phyloP scores from a whole-genome alignment of 2,329 filamentous ascomycete genomes.

The Fusarium xyrophilum region DNA sequence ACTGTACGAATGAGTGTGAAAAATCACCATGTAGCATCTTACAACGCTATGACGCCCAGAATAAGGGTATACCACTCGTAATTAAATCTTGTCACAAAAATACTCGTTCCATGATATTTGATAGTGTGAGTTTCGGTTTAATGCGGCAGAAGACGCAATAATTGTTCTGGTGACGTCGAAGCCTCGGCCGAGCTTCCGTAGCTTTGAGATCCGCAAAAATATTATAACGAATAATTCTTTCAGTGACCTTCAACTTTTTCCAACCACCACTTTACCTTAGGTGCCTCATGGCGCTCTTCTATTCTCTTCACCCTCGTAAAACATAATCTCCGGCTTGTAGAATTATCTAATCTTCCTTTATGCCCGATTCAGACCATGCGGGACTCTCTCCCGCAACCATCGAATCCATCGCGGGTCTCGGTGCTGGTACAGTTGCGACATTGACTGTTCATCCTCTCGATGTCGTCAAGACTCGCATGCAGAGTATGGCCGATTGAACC shows the following conservation, averaged over 20 bases:
- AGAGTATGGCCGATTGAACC: constrained; percentile 63
- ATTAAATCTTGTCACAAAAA: constrained; percentile 15
- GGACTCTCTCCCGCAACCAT: constrained; percentile 78
- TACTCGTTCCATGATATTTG: background rate
- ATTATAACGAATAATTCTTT: constrained; percentile 18
- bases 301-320: constrained; percentile 3
- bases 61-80: constrained; percentile 35
- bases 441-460: constrained; percentile 91
- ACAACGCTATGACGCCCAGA: constrained; percentile 20
- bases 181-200: constrained; percentile 21
- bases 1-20: constrained; percentile 32
- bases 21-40: constrained; percentile 39
- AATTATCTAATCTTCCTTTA: constrained; percentile 42
- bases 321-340: constrained; percentile 38
- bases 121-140: background rate
- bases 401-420: constrained; percentile 89
- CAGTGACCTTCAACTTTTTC: background rate
- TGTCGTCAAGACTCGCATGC: constrained; percentile 94
- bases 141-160: constrained; percentile 16
- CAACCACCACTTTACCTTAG: background rate
- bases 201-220: constrained; percentile 30
- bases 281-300: background rate
- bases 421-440: constrained; percentile 85
- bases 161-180: constrained; percentile 30
- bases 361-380: constrained; percentile 59